Percentiles rank a stretch among this genome's conserved stretches.
phyloP scores from a whole-genome alignment of 2,329 filamentous ascomycete species.

The Neoarthrinium moseri region DNA sequence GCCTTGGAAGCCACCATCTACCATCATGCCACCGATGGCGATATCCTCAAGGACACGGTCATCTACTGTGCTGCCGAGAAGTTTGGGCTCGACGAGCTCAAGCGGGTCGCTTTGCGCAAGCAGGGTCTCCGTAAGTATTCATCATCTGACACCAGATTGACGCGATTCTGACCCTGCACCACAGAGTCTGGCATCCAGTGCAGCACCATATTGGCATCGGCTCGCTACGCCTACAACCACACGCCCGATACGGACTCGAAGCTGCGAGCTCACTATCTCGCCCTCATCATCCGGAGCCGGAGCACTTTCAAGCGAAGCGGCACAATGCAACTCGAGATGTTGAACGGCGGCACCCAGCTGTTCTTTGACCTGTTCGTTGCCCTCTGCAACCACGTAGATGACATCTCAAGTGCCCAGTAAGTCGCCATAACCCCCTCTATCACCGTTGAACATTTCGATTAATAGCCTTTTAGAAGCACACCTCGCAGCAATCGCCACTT shows the following conservation, averaged over 20 bases:
- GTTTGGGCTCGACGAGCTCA: constrained; percentile 80
- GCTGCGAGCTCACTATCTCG: constrained; percentile 85
- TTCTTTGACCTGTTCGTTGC: constrained; percentile 96
- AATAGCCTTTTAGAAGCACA: constrained; percentile 32
- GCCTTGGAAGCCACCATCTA: constrained; percentile 66
- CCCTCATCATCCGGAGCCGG: constrained; percentile 85
- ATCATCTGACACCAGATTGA: background rate
- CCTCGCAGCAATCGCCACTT: constrained; percentile 45
- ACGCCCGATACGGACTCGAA: constrained; percentile 91
- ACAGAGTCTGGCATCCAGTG: constrained; percentile 75
- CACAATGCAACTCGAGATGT: constrained; percentile 96
- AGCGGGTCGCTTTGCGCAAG: constrained; percentile 81
- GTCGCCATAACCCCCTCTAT: constrained; percentile 21
- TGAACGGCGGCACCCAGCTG: constrained; percentile 73
- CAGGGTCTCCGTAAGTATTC: constrained; percentile 71
- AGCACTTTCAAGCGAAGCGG: constrained; percentile 90
- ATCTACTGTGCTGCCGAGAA: constrained; percentile 87
- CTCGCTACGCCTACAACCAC: constrained; percentile 85
- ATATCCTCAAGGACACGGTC: constrained; percentile 83
- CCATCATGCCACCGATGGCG: constrained; percentile 61
- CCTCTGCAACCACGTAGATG: constrained; percentile 85
- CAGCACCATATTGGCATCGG: constrained; percentile 80
- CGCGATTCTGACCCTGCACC: constrained; percentile 12
- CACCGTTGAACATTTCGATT: constrained; percentile 10
- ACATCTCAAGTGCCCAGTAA: constrained; percentile 58